Conservation (phyloP, 1,139 yeast species). For the Eremothecium cymbalariae region DNA sequence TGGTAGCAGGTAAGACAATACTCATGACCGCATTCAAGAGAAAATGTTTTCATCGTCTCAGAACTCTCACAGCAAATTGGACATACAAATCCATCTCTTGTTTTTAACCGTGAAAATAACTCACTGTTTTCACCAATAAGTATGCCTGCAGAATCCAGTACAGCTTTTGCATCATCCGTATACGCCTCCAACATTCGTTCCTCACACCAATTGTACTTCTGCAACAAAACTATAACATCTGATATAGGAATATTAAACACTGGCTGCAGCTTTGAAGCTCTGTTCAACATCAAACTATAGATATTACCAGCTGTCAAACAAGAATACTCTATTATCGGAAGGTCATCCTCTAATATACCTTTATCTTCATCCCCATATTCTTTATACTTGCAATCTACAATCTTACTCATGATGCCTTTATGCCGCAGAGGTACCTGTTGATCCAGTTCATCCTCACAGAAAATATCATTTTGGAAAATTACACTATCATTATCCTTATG, state of each 20-base stretch:
- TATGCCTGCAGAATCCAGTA: constrained; percentile 46
- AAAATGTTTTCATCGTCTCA: constrained; percentile 39
- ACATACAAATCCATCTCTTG: constrained; percentile 39
- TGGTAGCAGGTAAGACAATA: constrained; percentile 64
- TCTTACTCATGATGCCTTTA: too few relatives aligned
- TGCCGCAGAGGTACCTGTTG: neutral
- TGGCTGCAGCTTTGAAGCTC: constrained; percentile 26
- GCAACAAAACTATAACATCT: constrained; percentile 44
- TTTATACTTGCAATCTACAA: too few relatives aligned
- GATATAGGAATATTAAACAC: constrained; percentile 24
- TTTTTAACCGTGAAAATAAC: constrained; percentile 15
- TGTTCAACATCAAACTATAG: constrained; percentile 23
- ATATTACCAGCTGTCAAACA: constrained; percentile 28
- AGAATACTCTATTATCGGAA: constrained; percentile 24
- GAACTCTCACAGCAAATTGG: constrained; percentile 58
- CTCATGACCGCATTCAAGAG: constrained; percentile 59
- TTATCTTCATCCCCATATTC: too few relatives aligned
- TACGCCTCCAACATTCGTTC: constrained; percentile 63
- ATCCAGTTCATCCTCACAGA: neutral
- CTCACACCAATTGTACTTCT: constrained; percentile 62
- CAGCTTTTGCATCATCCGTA: constrained; percentile 44
- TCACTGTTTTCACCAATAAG: constrained; percentile 9
- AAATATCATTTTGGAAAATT: neutral
- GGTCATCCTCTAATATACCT: constrained; percentile 13
- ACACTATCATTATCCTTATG: too few relatives aligned